phyloP scores from a whole-genome alignment of 75 land plant genomes.

The Chamaecyparis obtusa region DNA sequence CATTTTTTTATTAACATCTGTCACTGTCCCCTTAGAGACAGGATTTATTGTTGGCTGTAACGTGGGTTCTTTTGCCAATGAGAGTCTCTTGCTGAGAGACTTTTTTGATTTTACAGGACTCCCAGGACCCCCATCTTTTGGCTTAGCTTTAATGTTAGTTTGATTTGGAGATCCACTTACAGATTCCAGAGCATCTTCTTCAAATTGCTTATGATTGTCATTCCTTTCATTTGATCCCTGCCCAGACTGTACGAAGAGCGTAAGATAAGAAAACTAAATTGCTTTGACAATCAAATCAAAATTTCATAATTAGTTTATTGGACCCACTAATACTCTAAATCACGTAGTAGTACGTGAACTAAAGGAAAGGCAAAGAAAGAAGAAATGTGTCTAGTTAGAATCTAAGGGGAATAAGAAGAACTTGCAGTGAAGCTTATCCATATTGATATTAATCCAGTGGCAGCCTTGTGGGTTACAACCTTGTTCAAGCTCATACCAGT shows the following conservation, averaged over 20 bases:
- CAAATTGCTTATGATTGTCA: neutral
- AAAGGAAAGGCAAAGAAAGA: neutral
- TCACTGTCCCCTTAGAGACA: neutral
- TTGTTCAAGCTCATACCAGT: neutral
- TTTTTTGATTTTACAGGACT: neutral
- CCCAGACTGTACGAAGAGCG: neutral
- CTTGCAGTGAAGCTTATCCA: neutral
- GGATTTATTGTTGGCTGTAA: neutral
- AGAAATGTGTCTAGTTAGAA: neutral
- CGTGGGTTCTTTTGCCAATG: constrained; percentile 7
- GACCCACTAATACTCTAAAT: neutral
- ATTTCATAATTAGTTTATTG: neutral
- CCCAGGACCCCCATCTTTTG: neutral
- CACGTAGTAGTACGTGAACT: neutral
- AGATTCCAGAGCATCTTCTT: neutral
- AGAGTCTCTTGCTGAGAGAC: constrained; percentile 8
- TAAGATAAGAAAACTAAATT: neutral
- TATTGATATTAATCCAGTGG: neutral
- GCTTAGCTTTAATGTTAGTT: neutral
- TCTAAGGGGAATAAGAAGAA: neutral
- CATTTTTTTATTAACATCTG: neutral
- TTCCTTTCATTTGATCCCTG: neutral
- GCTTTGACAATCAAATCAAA: neutral
- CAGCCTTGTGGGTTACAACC: neutral
- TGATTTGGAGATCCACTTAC: neutral